Percentiles rank a stretch among this genome's conserved stretches.
Conservation (phyloP, 1,139 yeast genomes). For the Scheffersomyces stambukii region DNA sequence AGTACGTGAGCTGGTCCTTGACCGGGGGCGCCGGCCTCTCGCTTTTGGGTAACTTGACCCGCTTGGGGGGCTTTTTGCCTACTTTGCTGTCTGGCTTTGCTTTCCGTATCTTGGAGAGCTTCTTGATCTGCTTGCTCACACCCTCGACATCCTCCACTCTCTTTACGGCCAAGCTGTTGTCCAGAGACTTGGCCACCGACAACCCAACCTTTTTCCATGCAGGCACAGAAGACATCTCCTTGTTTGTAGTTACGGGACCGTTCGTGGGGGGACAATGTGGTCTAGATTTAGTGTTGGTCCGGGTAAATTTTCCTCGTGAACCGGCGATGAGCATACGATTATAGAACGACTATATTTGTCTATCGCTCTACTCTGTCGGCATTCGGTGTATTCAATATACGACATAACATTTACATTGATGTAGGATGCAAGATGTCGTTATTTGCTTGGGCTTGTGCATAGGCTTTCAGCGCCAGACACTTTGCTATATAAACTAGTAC, state of each 20-base stretch:
- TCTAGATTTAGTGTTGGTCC: no score
- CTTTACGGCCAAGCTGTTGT: conserved; percentile 39
- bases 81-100: conserved; percentile 21
- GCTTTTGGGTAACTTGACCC: conserved; percentile 68
- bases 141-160: conserved; percentile 40
- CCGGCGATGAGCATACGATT: no score
- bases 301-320: no score
- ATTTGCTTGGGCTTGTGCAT: no score
- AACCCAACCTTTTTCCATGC: conserved; percentile 92
- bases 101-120: conserved; percentile 29
- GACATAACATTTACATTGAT: no score
- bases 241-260: conserved; percentile 8
- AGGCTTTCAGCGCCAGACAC: no score
- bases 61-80: conserved; percentile 61
- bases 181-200: conserved; percentile 45
- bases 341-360: no score
- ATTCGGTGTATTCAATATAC: no score
- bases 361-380: no score
- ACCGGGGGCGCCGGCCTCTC: conserved; percentile 76
- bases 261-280: no score
- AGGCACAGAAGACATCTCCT: conserved; percentile 43
- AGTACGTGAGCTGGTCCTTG: conserved; percentile 74
- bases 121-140: conserved; percentile 45
- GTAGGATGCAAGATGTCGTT: no score
- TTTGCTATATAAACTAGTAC: conserved; percentile 32